Base-by-base conservation (phyloP, 2,329 filamentous ascomycete species). In the Fusarium floridanum region DNA sequence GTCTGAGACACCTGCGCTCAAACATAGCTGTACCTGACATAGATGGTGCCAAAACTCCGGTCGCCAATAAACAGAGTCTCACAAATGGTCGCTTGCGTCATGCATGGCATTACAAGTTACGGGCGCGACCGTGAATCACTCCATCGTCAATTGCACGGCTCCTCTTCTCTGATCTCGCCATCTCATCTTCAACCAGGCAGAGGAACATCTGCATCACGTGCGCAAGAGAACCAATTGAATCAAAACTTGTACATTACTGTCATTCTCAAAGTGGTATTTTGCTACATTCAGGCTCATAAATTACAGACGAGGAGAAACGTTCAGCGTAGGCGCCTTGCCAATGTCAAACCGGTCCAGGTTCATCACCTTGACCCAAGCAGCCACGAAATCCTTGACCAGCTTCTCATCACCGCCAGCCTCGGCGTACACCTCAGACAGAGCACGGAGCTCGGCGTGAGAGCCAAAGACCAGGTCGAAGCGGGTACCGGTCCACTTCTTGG, bases 281-380 rank as follows among this genome's bases (percentile, higher is more conserved):
- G 72, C 69, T 75, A 72, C 68, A 72, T 74, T 74, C 63, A 56
- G 50, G 65, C 68, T 75, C 50, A 71, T 66, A 74, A 61, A 74
- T 74, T 77, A 76, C 67, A 75, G 70, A 34, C 73, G 73, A 65
- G 73, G 71, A 57, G 73, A 73, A 2, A 71, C 70, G 41, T 64
- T 70, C 17, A 41, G 39, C 24, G 72, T 61, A 37, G 57, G 50
- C 12, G 41, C 41, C 22, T 57, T 68, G 22, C 53, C 50, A 64
- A 76, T n/a, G 60, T 94, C 93, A 79, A 90, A 95, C 20, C 93
- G 88, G 81, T 95, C 93, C 68, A 92, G 81, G 79, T 93, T 92
- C 89, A 92, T 92, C 17, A 95, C 89, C 91, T 95, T 95, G 78
- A 86, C 85, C 92, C 93, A 95, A 11, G 90, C 91, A 16, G 86